Evolutionary conservation across 2,329 filamentous ascomycete species (phyloP), one percentile per base, ranked within the genome.

Genomic region (Aureobasidium sp.): DNA sequence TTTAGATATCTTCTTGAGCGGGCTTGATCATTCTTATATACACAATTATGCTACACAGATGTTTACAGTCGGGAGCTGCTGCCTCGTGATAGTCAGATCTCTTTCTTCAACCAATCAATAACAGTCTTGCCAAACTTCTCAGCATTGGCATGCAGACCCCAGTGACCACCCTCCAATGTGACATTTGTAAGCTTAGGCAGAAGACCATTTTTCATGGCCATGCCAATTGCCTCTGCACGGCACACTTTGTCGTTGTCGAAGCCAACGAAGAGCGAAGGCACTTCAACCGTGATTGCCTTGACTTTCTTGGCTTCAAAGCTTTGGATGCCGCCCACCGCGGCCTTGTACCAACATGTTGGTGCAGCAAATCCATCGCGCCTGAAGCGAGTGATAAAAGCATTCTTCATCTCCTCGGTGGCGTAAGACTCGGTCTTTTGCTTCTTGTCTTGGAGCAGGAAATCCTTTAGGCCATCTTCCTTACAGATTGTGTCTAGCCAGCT

Each of bases 271-370:
- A 77, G 63, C 49, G 71, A 58, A 0, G 76, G 76, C 34, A 77
- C 73, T 3, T 61, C 51, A 6, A 60, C 58, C 11, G 59, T 47
- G 29, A 21, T 51, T 11, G 44, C 45, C 27, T 68, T 70, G 16
- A 75, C 72, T 29, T 67, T 66, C 30, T 66, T 68, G 16, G 72
- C 71, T 29, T 64, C 64, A 34, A 69, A 65, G 30, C 68, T 62
- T 49, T 76, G 70, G 30, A 68, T 39, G 36, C 71, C 64, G 60
- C 49, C 32, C 9, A 49, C 53, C 45, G 64, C 66, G 61, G 70
- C 68, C 49, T 69, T 67, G 62, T 78, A 78, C 67, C 73, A 77
- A 62, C 72, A 70, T 61, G 75, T 66, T 5, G 75, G 71, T 2
- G 67, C 69, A 30, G 69, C 72, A 49, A 76, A 71, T 1, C 74